These are phyloP conservation scores for Chenopodium album DNA, from an alignment of 148 eudicot genomes.

Conservation along the genomic window DNA sequence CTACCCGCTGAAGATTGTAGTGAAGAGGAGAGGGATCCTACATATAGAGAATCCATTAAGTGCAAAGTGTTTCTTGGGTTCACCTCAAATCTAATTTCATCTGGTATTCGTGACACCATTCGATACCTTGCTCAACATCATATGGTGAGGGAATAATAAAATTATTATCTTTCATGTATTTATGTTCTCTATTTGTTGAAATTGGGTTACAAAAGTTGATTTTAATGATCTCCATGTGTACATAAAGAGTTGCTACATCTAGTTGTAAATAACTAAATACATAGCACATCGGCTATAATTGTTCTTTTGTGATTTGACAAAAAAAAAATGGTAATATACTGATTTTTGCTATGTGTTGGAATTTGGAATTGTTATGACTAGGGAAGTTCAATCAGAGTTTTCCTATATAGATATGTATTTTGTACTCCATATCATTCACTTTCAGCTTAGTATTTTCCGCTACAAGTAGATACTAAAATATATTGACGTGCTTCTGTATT, in stretches of 20 bases:
- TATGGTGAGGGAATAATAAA: constrained; percentile 55
- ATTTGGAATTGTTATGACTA: too few relatives aligned
- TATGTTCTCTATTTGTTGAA: neutral
- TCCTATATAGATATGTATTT: too few relatives aligned
- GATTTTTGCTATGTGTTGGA: neutral
- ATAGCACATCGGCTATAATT: neutral
- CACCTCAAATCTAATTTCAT: constrained; percentile 90
- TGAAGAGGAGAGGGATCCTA: constrained; percentile 60
- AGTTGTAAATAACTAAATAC: neutral
- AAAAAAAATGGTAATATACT: too few relatives aligned
- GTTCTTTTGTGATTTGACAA: neutral
- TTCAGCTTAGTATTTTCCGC: neutral
- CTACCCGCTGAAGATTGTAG: constrained; percentile 58
- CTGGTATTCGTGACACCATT: constrained; percentile 78
- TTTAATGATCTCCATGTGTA: neutral
- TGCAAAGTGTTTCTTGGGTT: constrained; percentile 93
- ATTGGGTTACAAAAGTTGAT: neutral
- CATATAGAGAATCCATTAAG: constrained; percentile 58
- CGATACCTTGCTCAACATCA: constrained; percentile 85
- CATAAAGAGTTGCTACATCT: neutral
- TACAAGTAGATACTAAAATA: neutral
- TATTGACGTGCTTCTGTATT: neutral
- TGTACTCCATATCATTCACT: too few relatives aligned
- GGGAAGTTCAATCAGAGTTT: neutral
- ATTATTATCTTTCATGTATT: neutral